phyloP scores from a whole-genome alignment of 192 early-diverging fungal species.

The Chytriomyces sp. region DNA sequence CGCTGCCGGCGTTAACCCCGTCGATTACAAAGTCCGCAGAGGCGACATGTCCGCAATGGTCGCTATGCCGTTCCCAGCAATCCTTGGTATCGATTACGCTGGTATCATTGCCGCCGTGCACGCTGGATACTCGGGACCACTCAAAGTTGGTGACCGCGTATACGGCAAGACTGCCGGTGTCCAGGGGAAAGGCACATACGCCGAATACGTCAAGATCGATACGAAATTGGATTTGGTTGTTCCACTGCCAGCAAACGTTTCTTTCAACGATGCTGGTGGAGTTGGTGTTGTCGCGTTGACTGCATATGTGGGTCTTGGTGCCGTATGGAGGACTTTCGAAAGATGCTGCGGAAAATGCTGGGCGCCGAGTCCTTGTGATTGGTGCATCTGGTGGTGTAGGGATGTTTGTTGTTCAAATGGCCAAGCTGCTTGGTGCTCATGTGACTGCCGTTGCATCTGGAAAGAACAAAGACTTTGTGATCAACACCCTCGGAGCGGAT shows the following conservation, averaged over 20 bases:
- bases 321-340: constrained; percentile 10
- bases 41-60: constrained; percentile 17
- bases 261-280: constrained; percentile 22
- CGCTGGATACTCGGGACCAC: not conserved
- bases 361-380: constrained; percentile 36
- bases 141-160: constrained; percentile 33
- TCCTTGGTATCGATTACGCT: constrained; percentile 38
- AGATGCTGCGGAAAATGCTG: constrained; percentile 2
- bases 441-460: constrained; percentile 24
- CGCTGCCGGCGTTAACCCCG: too few species aligned
- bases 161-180: constrained; percentile 29
- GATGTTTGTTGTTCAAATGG: constrained; percentile 18
- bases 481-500: constrained; percentile 7
- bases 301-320: constrained; percentile 32
- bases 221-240: constrained; percentile 15
- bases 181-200: constrained; percentile 28
- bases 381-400: constrained; percentile 44
- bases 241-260: constrained; percentile 13
- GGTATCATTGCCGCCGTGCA: constrained; percentile 29
- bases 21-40: constrained; percentile 34
- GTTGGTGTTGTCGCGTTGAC: constrained; percentile 38
- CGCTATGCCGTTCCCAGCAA: constrained; percentile 28
- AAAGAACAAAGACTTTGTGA: too few species aligned
- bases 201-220: constrained; percentile 31
- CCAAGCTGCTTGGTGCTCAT: constrained; percentile 29